Evolutionary conservation across 2,329 filamentous ascomycete genomes (phyloP).

Genomic region (Chrysosporium queenslandicum): DNA sequence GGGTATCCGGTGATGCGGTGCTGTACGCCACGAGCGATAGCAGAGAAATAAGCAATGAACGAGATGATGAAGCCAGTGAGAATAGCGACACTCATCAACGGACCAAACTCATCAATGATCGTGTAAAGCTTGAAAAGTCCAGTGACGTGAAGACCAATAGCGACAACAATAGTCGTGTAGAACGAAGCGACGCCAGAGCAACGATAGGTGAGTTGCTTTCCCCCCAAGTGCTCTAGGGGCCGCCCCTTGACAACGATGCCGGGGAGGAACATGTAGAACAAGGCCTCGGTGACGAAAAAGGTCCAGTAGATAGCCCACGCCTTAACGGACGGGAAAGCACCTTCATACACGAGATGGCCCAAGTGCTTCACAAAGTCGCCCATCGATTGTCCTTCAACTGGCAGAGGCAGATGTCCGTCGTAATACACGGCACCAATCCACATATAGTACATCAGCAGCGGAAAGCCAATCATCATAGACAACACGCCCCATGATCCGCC

Average conservation of each 20-base stretch:
- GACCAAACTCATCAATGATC: constrained; percentile 89
- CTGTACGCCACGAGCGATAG: constrained; percentile 65
- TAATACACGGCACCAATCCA: constrained; percentile 95
- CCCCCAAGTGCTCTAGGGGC: constrained; percentile 68
- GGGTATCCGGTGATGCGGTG: constrained; percentile 83
- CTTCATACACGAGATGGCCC: constrained; percentile 62
- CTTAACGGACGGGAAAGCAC: constrained; percentile 69
- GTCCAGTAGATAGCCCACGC: constrained; percentile 93
- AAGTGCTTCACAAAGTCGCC: constrained; percentile 63
- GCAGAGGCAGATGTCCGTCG: constrained; percentile 66
- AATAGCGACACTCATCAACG: constrained; percentile 86
- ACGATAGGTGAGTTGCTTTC: constrained; percentile 85
- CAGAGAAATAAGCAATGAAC: constrained; percentile 76
- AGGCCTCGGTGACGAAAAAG: constrained; percentile 76
- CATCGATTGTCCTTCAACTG: constrained; percentile 55
- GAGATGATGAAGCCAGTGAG: constrained; percentile 77
- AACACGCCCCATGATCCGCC: constrained; percentile 72
- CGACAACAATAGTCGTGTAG: constrained; percentile 70
- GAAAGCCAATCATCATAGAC: constrained; percentile 85
- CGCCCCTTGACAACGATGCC: constrained; percentile 84
- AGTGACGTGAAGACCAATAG: constrained; percentile 64
- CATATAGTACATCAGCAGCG: constrained; percentile 98
- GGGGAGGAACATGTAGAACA: constrained; percentile 74
- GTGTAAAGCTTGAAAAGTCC: constrained; percentile 83
- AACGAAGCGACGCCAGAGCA: constrained; percentile 83